phyloP scores from a whole-genome alignment of 371 early-diverging fungal species.

The Mucor ambiguus region DNA sequence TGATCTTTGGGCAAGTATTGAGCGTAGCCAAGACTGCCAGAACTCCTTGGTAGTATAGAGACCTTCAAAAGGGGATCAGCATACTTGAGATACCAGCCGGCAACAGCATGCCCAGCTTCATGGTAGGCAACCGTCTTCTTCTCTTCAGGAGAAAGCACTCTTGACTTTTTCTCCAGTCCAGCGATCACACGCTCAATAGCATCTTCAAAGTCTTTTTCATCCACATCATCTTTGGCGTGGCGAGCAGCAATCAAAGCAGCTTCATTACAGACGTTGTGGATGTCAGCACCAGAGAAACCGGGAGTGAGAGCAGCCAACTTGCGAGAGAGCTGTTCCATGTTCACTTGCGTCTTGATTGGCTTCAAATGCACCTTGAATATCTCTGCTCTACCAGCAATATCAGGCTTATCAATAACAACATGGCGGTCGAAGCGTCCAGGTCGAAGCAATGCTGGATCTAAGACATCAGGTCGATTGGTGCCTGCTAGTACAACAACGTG shows the following conservation, averaged over 20 bases:
- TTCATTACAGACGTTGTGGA: conserved; percentile 96
- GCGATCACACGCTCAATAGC: conserved; percentile 99
- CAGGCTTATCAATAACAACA: conserved; percentile 99
- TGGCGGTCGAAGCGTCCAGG: conserved; percentile 99
- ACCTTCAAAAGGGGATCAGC: conserved; percentile 97
- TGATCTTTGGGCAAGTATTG: conserved; percentile 98
- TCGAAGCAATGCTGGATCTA: conserved; percentile 99
- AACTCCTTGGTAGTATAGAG: conserved; percentile 93
- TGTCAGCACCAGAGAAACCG: conserved; percentile 96
- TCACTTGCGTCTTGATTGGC: conserved; percentile 80
- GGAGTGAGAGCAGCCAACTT: conserved; percentile 85
- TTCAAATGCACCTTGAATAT: conserved; percentile 99
- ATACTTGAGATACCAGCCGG: conserved; percentile 96
- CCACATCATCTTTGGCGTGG: conserved; percentile 71
- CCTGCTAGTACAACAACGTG: conserved; percentile 99
- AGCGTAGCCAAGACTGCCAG: conserved; percentile 97
- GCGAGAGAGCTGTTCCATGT: conserved; percentile 71
- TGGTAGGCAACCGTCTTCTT: conserved; percentile 99
- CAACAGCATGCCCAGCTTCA: conserved; percentile 99
- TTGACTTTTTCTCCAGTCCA: conserved; percentile 97
- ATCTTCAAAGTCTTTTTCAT: conserved; percentile 91
- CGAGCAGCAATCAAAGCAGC: conserved; percentile 96
- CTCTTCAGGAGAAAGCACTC: conserved; percentile 95
- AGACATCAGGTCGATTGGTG: conserved; percentile 99
- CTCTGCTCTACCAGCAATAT: conserved; percentile 95